Base-by-base conservation (phyloP, 805 yeast genomes). In the Ogataea siamensis region DNA sequence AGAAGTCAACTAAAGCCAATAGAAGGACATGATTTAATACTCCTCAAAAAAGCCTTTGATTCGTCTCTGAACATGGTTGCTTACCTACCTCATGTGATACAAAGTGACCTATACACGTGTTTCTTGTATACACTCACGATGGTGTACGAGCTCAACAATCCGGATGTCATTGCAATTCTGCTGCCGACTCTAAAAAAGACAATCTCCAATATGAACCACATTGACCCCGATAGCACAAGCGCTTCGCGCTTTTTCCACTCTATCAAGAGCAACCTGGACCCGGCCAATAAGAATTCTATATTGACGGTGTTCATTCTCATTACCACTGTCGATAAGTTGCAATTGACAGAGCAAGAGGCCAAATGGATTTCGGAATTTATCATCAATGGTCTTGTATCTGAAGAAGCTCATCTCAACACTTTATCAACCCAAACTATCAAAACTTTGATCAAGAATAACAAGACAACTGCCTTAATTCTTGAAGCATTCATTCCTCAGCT, bases 21-120 rank as follows among this genome's bases (percentile, higher is more conserved):
- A 4, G 51, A 47, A 1, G 54, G 51, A 0, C 45, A 37, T 0
- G 75, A 75, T 44, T 46, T 73, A 12, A 37, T 59, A 3, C 51
- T 76, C 23, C 60, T 78, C 43, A 78, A 68, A 53, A 73, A 67
- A 39, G 66, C 73, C 5, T 74, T 75, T 40, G 64, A 62, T 11
- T 67, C 73, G 2, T 63, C 85, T 15, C 74, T 79, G n/a, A 75
- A 67, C 6, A 83, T 85, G 80, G 70, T 79, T 15, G 69, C 68
- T 11, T 65, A 64, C 22, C 79, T 89, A 49, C 91, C 94, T 0
- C 76, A 69, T 17, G 69, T 82, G 13, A 83, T 87, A 31, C 76
- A 76, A 47, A 59, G 67, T 9, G 98, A 91, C 56, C 62, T 91
- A 19, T 77, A 76, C 53, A 73, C 89, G 0, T 81, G 95, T 50